Percentiles rank a stretch among this genome's conserved stretches.
Conservation (phyloP, 305 asterid species). For the Petunia hybrid region DNA sequence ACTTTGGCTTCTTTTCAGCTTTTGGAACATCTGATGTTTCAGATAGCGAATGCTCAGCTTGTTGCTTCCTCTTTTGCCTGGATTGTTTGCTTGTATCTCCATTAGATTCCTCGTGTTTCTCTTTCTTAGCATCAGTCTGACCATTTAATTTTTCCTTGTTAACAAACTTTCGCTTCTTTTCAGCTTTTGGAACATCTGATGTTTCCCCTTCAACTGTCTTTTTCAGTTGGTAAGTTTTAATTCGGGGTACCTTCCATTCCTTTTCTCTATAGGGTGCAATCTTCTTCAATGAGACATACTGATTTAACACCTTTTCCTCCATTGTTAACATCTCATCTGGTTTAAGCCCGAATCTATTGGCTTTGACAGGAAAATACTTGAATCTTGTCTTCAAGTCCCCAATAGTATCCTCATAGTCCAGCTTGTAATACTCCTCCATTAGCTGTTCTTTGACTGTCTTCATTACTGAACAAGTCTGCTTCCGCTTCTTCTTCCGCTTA, state of each 20-base stretch:
- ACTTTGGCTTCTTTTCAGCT: constrained; percentile 41
- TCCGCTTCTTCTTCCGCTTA: constrained; percentile 70
- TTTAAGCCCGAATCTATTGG: constrained; percentile 68
- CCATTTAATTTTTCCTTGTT: constrained; percentile 39
- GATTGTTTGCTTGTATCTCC: constrained; percentile 48
- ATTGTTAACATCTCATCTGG: constrained; percentile 58
- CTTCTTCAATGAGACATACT: constrained; percentile 78
- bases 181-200: constrained; percentile 35
- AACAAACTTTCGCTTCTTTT: constrained; percentile 39
- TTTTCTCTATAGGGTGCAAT: constrained; percentile 82
- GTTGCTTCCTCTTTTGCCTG: constrained; percentile 50
- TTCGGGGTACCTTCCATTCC: constrained; percentile 84
- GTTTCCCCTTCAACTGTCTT: constrained; percentile 43
- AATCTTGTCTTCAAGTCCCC: constrained; percentile 91
- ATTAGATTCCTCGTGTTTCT: constrained; percentile 42
- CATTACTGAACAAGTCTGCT: constrained; percentile 58
- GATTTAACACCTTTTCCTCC: constrained; percentile 86
- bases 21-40: constrained; percentile 36
- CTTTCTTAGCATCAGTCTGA: constrained; percentile 39
- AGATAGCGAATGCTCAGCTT: constrained; percentile 57
- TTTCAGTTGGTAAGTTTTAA: constrained; percentile 54
- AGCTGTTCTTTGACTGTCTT: constrained; percentile 64
- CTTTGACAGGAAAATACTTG: constrained; percentile 70
- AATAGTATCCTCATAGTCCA: constrained; percentile 87
- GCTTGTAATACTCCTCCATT: constrained; percentile 89